Base-by-base conservation (phyloP, 148 eudicot species). In the Camellia lanceoleosa region DNA sequence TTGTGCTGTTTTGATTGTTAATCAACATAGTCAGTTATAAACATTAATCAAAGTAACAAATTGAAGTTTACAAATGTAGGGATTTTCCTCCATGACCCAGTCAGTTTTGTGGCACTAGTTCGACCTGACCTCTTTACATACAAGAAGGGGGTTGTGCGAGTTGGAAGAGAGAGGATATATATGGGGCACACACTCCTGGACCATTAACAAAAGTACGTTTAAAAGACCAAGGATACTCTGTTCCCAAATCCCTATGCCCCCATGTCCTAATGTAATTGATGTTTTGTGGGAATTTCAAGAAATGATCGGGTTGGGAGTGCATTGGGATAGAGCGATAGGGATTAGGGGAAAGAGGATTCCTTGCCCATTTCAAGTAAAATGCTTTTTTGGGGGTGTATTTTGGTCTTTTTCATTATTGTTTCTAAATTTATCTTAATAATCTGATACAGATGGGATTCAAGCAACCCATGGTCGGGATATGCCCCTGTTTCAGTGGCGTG, bases 81-180 rank as follows among this genome's bases (percentile, higher is more conserved):
- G 62, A 89, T 92, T 63, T 94, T 91, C 75, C 95, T 94, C 63
- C 98, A 94, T 55, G 98, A 94, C 60, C 98, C 98, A 4, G 95
- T 92, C 23, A 91, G 98, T 81, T 94, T 92, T 76, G 84, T 90
- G 68, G 97, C 97, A 15, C 82, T 94, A 55, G 90, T 90, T 70
- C 88, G 91, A 80, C 97, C 97, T 2, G 97, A 94, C 86, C 89
- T 94, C 71, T 94, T 94, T 56, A 92, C 95, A 15, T 92, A 85
- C 89, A 94, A 88, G 84, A 88, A 83, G 71, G 98, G 97, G 20
- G 98, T 92, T 55, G 97, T 92, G 65, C 91, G 97, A 79, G 97
- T 94, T 68, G 98, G 92, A 84, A 94, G 95, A 9, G 93, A 94
- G 80, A 97, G 98, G 68, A 82, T 92, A 58, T 92, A 92, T 52